These are phyloP conservation scores for Rosa persica DNA, from an alignment of 306 rosid species.

Conservation along the genomic window DNA sequence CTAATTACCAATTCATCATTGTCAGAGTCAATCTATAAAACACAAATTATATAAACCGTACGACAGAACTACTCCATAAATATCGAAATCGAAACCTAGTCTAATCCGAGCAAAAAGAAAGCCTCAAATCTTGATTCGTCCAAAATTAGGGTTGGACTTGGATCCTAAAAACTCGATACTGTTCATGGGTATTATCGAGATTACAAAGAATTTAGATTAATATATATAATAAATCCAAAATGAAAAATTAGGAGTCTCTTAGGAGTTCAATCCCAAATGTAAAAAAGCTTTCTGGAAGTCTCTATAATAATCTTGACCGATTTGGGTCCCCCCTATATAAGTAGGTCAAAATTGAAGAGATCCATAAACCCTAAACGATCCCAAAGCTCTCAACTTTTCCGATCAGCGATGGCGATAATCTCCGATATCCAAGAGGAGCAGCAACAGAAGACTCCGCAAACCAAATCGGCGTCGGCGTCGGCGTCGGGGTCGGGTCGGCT, in stretches of 20 bases:
- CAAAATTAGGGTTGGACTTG: not conserved
- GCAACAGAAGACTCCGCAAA: not conserved
- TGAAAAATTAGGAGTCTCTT: not conserved
- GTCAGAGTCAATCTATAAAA: too few relatives aligned
- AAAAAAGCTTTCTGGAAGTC: not conserved
- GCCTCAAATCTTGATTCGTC: not conserved
- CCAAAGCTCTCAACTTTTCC: not conserved
- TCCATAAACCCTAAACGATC: slow-evolving; percentile 8
- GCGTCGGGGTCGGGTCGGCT: slow-evolving; percentile 24
- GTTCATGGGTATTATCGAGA: not conserved
- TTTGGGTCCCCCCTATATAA: not conserved
- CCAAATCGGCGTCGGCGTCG: slow-evolving; percentile 26
- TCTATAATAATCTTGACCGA: not conserved
- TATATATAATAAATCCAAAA: not conserved
- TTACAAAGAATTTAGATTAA: not conserved
- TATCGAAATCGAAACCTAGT: not conserved
- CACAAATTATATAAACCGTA: too few relatives aligned
- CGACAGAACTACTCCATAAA: too few relatives aligned
- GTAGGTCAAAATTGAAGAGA: not conserved
- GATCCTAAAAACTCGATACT: not conserved
- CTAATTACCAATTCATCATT: too few relatives aligned
- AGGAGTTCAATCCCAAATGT: not conserved
- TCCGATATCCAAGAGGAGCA: slow-evolving; percentile 57
- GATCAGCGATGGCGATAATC: slow-evolving; percentile 62
- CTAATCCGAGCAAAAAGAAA: not conserved